Evolutionary conservation across 306 rosid genomes (phyloP).

Genomic region (Herpetospermum pedunculosum): DNA sequence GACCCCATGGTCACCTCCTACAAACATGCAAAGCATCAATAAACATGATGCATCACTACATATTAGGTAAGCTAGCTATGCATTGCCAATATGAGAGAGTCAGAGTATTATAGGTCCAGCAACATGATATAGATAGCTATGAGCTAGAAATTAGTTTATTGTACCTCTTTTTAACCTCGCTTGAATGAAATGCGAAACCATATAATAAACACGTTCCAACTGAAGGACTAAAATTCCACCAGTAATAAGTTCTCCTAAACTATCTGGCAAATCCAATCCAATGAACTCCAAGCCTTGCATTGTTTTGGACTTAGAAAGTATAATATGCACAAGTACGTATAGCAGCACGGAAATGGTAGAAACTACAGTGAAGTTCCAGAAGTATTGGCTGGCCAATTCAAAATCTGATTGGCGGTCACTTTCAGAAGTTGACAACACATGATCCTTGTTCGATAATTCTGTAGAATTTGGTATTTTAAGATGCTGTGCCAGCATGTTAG

Average conservation of each 20-base stretch:
- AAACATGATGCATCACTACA: not conserved
- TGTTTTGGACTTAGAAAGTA: slow-evolving; percentile 32
- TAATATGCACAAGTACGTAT: slow-evolving; percentile 54
- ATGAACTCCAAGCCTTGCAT: slow-evolving; percentile 56
- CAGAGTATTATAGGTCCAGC: not conserved
- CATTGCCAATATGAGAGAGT: not conserved
- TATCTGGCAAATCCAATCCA: slow-evolving; percentile 85
- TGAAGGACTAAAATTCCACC: slow-evolving; percentile 53
- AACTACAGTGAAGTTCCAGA: slow-evolving; percentile 47
- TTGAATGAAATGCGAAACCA: slow-evolving; percentile 60
- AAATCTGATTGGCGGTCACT: slow-evolving; percentile 43
- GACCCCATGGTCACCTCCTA: slow-evolving; percentile 80
- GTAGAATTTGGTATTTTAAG: slow-evolving; percentile 29
- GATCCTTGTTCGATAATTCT: slow-evolving; percentile 38
- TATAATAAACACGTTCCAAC: slow-evolving; percentile 43
- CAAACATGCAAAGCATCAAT: not conserved
- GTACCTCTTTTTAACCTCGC: slow-evolving; percentile 69
- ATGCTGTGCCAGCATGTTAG: slow-evolving; percentile 33
- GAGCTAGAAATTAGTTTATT: not conserved
- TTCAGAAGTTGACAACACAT: slow-evolving; percentile 31
- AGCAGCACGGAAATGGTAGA: slow-evolving; percentile 37
- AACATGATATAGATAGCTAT: not conserved
- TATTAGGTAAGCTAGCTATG: not conserved
- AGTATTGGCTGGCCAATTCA: slow-evolving; percentile 49
- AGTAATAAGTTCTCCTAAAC: slow-evolving; percentile 59